A percentile compares a stretch with the other conserved stretches of the same genome.
These are phyloP conservation scores for Solanum pinnatisectum DNA, from an alignment of 257 asterid species.

Conservation along the genomic window DNA sequence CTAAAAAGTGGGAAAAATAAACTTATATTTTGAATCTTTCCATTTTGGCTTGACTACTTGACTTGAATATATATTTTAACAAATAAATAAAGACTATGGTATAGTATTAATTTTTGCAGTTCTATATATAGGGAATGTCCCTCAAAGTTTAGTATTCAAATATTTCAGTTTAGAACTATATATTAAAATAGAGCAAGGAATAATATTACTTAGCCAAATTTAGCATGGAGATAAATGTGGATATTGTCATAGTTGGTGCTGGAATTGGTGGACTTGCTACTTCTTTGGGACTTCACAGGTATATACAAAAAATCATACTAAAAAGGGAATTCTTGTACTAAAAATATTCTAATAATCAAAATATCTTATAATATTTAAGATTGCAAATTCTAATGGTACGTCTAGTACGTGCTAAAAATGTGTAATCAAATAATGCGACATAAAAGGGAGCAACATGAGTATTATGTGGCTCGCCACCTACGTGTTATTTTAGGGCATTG, in stretches of 20 bases:
- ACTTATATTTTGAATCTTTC: neutral
- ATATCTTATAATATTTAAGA: neutral
- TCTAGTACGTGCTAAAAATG: neutral
- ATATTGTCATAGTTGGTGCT: constrained; percentile 34
- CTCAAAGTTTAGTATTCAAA: neutral
- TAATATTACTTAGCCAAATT: neutral
- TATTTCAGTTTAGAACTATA: neutral
- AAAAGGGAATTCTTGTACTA: too few species aligned
- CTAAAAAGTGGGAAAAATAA: neutral
- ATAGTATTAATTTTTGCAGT: neutral
- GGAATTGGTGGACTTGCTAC: constrained; percentile 36
- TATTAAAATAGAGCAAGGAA: neutral
- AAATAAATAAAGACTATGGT: neutral
- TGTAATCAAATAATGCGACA: neutral
- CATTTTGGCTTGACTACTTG: neutral
- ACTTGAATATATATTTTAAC: neutral
- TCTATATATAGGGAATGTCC: neutral
- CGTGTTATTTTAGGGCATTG: neutral
- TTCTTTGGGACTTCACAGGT: constrained; percentile 38
- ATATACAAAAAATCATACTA: neutral
- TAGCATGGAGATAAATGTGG: constrained; percentile 3
- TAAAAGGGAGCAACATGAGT: neutral
- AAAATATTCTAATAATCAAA: neutral
- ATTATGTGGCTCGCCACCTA: neutral
- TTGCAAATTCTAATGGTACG: neutral